A percentile compares a stretch with the other conserved stretches of the same genome.
Evolutionary conservation across 1,139 yeast species (phyloP).

Genomic region (Ogataea hybrid): DNA sequence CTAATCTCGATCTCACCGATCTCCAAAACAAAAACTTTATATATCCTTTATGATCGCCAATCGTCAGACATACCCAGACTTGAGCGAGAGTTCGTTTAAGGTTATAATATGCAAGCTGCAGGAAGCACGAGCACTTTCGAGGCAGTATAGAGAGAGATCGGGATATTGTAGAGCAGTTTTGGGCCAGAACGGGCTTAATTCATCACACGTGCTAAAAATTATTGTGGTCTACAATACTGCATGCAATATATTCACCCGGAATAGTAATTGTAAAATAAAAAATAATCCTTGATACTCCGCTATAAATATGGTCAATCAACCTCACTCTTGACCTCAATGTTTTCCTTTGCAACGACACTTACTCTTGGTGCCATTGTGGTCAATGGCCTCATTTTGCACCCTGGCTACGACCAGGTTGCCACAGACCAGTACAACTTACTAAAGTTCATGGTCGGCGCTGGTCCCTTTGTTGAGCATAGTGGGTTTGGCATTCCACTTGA

Average conservation of each 20-base stretch:
- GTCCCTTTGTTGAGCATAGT: constrained; percentile 38
- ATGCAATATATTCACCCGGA: too few species aligned
- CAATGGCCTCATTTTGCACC: not conserved
- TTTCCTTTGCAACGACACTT: not conserved
- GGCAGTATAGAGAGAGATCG: too few species aligned
- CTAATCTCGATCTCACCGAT: constrained; percentile 46
- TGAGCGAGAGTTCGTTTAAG: too few species aligned
- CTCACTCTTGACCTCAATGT: not conserved
- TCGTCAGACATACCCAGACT: not conserved
- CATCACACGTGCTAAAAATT: too few species aligned
- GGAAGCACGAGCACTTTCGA: too few species aligned
- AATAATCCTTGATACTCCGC: too few species aligned
- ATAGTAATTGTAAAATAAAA: too few species aligned
- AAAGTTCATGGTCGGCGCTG: constrained; percentile 42
- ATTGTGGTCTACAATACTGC: too few species aligned
- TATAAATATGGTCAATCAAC: not conserved
- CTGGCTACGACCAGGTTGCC: not conserved
- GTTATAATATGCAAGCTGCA: too few species aligned
- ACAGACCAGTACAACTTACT: constrained; percentile 25
- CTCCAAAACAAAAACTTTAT: constrained; percentile 1
- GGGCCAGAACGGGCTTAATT: not conserved
- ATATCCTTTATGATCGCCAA: too few species aligned
- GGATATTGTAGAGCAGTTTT: too few species aligned
- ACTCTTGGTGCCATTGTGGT: not conserved
- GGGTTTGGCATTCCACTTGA: constrained; percentile 41